These are phyloP conservation scores for Rutstroemia sp. DNA, from an alignment of 2,329 filamentous ascomycete species.

Conservation along the genomic window DNA sequence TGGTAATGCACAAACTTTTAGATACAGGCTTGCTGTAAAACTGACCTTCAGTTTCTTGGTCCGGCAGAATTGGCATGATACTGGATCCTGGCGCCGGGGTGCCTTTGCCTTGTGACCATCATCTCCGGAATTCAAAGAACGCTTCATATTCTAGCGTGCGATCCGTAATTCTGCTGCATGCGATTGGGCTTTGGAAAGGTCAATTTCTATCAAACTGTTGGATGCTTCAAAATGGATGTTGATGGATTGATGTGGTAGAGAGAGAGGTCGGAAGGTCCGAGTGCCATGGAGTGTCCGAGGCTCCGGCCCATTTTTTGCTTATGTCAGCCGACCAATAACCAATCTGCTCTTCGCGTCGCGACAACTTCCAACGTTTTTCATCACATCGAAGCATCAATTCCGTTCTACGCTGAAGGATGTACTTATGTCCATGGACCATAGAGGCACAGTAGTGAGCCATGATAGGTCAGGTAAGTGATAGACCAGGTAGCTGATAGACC, in stretches of 20 bases:
- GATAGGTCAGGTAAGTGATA: too few species aligned
- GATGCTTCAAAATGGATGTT: background rate
- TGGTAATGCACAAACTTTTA: background rate
- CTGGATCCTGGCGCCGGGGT: constrained; percentile 20
- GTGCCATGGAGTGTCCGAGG: background rate
- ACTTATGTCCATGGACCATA: too few species aligned
- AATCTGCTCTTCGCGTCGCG: background rate
- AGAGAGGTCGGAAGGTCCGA: background rate
- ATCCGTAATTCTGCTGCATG: too few species aligned
- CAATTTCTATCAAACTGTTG: background rate
- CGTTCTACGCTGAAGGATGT: too few species aligned
- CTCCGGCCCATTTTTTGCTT: background rate
- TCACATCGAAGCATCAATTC: too few species aligned
- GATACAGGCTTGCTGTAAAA: background rate
- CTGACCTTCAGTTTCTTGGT: constrained; percentile 16
- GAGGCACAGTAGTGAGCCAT: too few species aligned
- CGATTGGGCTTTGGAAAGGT: background rate
- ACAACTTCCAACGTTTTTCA: background rate
- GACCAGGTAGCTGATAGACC: too few species aligned
- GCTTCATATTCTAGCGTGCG: background rate
- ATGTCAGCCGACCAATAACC: background rate
- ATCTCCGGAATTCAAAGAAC: background rate
- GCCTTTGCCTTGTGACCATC: background rate
- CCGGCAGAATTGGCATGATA: constrained; percentile 22
- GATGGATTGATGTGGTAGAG: background rate